Conservation (phyloP, 495 filamentous ascomycete genomes). For the Penicillium herquei region DNA sequence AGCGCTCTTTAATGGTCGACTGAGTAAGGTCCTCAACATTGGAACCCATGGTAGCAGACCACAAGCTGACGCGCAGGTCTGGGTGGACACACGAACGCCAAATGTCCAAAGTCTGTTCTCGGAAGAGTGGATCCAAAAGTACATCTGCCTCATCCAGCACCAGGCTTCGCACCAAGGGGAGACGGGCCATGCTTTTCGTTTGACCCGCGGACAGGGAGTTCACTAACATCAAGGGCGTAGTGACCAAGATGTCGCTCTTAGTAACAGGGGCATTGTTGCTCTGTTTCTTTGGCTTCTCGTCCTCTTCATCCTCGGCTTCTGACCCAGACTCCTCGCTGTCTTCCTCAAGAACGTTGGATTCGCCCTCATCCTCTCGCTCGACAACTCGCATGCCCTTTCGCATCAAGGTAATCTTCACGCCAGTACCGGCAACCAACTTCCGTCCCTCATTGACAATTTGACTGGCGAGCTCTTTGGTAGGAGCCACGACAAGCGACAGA, state of each 20-base stretch:
- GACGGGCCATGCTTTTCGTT: constrained; percentile 37
- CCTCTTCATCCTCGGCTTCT: constrained; percentile 37
- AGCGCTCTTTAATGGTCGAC: constrained; percentile 57
- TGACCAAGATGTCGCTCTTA: constrained; percentile 84
- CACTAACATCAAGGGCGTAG: constrained; percentile 77
- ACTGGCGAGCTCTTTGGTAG: constrained; percentile 85
- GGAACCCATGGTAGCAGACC: constrained; percentile 96
- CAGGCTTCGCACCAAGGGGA: constrained; percentile 67
- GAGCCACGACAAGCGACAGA: constrained; percentile 71
- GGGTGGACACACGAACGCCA: constrained; percentile 74
- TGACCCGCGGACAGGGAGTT: constrained; percentile 63
- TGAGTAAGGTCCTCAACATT: constrained; percentile 77
- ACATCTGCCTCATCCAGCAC: constrained; percentile 95
- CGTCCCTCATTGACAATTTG: constrained; percentile 92
- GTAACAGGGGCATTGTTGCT: constrained; percentile 43
- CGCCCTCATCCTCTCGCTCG: constrained; percentile 35
- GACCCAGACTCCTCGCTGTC: constrained; percentile 38
- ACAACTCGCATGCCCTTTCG: constrained; percentile 75
- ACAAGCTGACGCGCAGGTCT: constrained; percentile 70
- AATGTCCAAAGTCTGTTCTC: constrained; percentile 82
- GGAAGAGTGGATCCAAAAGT: constrained; percentile 85
- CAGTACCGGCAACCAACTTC: constrained; percentile 75
- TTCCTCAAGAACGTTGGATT: constrained; percentile 38
- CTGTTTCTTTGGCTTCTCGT: constrained; percentile 34
- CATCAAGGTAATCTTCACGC: constrained; percentile 78